Evolutionary conservation across 768 basidiomycete genomes (phyloP).

Genomic region (Mrakia frigida): DNA sequence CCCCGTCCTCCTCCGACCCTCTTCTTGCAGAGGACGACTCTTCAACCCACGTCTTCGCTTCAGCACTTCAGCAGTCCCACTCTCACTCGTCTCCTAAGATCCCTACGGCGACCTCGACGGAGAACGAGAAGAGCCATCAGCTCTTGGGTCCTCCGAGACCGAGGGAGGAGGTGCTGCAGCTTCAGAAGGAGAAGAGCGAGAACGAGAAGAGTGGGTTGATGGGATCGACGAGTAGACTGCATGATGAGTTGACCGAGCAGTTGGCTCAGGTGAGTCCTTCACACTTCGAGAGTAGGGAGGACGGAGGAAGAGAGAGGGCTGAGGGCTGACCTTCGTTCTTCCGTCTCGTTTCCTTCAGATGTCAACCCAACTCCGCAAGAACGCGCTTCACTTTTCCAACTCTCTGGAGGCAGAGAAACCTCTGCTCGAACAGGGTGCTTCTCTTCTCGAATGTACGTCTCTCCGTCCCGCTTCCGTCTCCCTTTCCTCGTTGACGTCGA

Average conservation of each 20-base stretch:
- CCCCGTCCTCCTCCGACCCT: neutral
- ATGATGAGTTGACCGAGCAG: conserved; percentile 32
- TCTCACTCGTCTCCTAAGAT: neutral
- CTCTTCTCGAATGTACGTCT: conserved; percentile 22
- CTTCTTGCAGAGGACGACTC: neutral
- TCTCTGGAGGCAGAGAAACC: conserved; percentile 32
- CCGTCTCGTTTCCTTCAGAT: conserved; percentile 10
- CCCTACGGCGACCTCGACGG: too few species aligned
- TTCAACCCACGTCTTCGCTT: neutral
- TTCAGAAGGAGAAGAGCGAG: conserved; percentile 5
- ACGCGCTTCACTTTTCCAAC: conserved; percentile 24
- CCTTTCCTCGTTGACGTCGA: neutral
- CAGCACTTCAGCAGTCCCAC: neutral
- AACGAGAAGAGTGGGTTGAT: conserved; percentile 8
- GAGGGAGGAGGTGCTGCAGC: neutral
- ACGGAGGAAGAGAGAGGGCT: neutral
- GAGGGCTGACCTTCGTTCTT: too few species aligned
- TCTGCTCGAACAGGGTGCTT: conserved; percentile 25
- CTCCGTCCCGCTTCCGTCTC: too few species aligned
- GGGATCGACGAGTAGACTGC: conserved; percentile 20
- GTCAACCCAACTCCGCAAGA: conserved; percentile 31
- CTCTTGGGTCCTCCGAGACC: neutral
- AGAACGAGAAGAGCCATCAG: conserved; percentile 10
- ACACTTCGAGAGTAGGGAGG: neutral
- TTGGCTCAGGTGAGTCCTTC: conserved; percentile 24